These are phyloP conservation scores for Gloeopeniophorella convolvens DNA, from an alignment of 768 basidiomycete genomes.

Conservation along the genomic window DNA sequence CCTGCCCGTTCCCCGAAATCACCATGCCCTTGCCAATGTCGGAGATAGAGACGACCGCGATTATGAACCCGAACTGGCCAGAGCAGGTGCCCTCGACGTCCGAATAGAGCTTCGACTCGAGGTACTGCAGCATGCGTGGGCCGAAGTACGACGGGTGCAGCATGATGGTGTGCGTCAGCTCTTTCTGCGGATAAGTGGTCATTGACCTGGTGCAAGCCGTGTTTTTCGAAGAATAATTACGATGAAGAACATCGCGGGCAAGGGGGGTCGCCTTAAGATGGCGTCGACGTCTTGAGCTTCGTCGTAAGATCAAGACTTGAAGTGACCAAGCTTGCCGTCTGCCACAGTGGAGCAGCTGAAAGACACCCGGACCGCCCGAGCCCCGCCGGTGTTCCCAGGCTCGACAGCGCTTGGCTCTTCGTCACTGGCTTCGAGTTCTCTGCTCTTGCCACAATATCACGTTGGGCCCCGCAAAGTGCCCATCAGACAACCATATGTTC, in stretches of 20 bases:
- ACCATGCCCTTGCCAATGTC: constrained; percentile 94
- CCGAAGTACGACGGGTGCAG: constrained; percentile 98
- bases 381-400: too few relatives aligned
- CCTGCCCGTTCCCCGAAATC: constrained; percentile 85
- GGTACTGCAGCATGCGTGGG: constrained; percentile 88
- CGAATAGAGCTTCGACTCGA: constrained; percentile 88
- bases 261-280: too few relatives aligned
- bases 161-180: constrained; percentile 94
- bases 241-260: constrained; percentile 18
- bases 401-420: too few relatives aligned
- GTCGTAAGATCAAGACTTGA: too few relatives aligned
- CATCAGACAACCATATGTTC: too few relatives aligned
- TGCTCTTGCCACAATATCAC: too few relatives aligned
- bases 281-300: too few relatives aligned
- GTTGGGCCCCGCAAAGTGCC: too few relatives aligned
- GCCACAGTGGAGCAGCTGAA: too few relatives aligned
- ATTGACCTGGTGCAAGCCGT: background rate
- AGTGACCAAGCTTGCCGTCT: too few relatives aligned
- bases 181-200: constrained; percentile 55
- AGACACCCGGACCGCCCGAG: too few relatives aligned
- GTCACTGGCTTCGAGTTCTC: too few relatives aligned
- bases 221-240: background rate
- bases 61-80: constrained; percentile 92
- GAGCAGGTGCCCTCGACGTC: constrained; percentile 98
- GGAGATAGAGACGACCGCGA: constrained; percentile 83